Evolutionary conservation across 208 protist genomes (phyloP), one percentile per base, ranked within the genome.

Genomic region (Crithidia brevicula): DNA sequence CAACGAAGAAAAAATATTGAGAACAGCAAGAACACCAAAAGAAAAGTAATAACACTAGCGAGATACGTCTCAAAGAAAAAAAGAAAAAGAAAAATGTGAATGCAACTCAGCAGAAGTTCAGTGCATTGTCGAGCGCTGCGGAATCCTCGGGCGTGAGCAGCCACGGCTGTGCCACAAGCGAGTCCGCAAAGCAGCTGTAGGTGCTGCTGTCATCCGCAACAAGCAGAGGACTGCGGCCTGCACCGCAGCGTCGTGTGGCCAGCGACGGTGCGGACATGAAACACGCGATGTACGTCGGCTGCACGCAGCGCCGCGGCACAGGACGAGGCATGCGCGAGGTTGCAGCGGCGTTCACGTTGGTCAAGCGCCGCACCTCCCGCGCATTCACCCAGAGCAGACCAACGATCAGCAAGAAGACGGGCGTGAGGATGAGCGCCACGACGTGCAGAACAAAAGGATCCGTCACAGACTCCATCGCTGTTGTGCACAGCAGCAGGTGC

Each of bases 121-220:
- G 20, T 2, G 54, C 54, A 5, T 4, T 61, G 38, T 42, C 54
- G 9, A 47, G 23, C 34, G 33, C 54, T 3, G 25, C 22, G 2
- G 38, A 28, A 18, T 42, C 54, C 1, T 31, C 54, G 4, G 33
- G 36, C 4, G 33, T 28, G 1, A 61, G 38, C n/a, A 61, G 38
- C 54, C 54, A 61, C 38, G 22, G 7, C 22, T 20, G 33, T 16
- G 54, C 6, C n/a, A 61, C 54, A 4, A 61, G 34, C 5, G 34
- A 61, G 54, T 61, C 54, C 3, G 34, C 54, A 27, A 61, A 61
- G 36, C 11, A 42, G 54, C 54, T 61, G 38, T 47, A 47, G 9
- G 54, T 61, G 23, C 38, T 47, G 54, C 34, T 15, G 34, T 47
- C 54, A 47, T 61, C 54, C 0, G 38, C 54, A 15, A 30, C 33